These are phyloP conservation scores for Eucalyptus tenuipes DNA, from an alignment of 345 rosid genomes.

Conservation along the genomic window DNA sequence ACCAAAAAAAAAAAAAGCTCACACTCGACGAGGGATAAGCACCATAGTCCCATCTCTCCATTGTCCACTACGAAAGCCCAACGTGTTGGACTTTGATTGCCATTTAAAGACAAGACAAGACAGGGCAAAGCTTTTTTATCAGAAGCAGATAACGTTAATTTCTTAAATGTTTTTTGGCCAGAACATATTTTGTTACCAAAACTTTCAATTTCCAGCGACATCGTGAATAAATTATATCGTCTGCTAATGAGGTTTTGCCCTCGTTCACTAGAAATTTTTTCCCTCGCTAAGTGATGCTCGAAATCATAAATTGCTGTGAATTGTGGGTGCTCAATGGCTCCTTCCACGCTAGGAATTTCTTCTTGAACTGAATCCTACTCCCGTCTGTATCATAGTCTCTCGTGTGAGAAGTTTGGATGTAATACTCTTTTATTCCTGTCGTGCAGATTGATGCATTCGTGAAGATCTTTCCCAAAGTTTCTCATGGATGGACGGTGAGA, in stretches of 20 bases:
- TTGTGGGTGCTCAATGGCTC: not conserved
- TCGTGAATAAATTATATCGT: not conserved
- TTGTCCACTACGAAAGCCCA: not conserved
- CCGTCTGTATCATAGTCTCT: not conserved
- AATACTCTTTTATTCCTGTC: not conserved
- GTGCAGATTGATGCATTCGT: not conserved
- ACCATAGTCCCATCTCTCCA: not conserved
- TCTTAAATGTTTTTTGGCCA: not conserved
- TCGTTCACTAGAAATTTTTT: not conserved
- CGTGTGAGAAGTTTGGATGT: not conserved
- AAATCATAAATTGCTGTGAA: not conserved
- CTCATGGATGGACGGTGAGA: not conserved
- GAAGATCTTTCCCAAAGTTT: not conserved
- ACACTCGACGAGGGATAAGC: not conserved
- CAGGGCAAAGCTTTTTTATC: not conserved
- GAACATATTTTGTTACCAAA: not conserved
- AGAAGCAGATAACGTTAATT: not conserved
- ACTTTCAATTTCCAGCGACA: not conserved
- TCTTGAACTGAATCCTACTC: not conserved
- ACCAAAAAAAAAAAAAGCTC: too few species aligned
- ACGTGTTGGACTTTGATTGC: not conserved
- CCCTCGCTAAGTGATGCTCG: not conserved
- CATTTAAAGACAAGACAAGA: not conserved
- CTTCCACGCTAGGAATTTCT: not conserved
- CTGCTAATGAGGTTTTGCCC: not conserved